Base-by-base conservation (phyloP, 257 asterid genomes). In the Solanum chilense region DNA sequence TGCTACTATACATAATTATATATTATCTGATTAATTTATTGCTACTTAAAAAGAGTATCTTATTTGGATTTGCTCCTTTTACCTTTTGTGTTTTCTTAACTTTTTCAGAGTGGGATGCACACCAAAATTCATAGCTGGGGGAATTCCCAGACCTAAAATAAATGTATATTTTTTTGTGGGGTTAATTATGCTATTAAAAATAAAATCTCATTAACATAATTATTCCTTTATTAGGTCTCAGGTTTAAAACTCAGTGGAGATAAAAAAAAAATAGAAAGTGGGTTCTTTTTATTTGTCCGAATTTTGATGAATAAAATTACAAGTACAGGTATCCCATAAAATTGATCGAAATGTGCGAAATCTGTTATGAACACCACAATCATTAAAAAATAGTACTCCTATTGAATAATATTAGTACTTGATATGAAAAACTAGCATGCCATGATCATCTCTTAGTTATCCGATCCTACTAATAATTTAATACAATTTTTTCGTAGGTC, bases 11-110 rank as follows among this genome's bases (percentile, higher is more conserved):
- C 16, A 25, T 44, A 42, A 9, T 62, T n/a, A n/a, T 11, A 11
- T 45, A 45, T 78, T 78, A 80, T 41, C 39, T 77, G 12, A 75
- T 75, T 75, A n/a, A 44, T 44, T 77, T 77, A 77, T 78, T 78
- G 16, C 39, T 44, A 77, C 84, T 9, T 45, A 80, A 44, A 78
- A 27, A 80, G 66, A 83, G 88, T 58, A 91, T 92, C 88, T 88
- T 83, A 20, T 87, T 21, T 89, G 86, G 91, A 91, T 89, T 89
- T 85, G 86, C 89, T 83, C 21, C 87, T 87, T 39, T 90, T 88
- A 82, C 88, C 89, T 89, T 69, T 33, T 69, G 88, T 41, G n/a
- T 90, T 78, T 68, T 21, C 52, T 87, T 33, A 77, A 42, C 62
- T 78, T 89, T 89, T 87, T 73, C 74, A 85, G 87, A 87, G 88